These are phyloP conservation scores for Epithemia pelagica DNA, from an alignment of 108 stramenopile genomes.

Conservation along the genomic window DNA sequence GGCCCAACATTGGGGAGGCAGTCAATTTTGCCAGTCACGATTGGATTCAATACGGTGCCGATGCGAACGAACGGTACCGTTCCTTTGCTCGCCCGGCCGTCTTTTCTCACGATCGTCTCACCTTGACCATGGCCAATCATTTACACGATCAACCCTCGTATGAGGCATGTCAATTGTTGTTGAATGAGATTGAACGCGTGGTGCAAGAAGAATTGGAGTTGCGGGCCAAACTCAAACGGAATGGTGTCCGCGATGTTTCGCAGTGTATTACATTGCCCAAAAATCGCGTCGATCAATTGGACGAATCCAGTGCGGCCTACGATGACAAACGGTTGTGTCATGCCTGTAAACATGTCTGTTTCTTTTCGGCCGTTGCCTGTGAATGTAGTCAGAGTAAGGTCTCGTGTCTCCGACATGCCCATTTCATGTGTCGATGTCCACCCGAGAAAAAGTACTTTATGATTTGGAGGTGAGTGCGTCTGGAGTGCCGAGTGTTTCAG, in stretches of 20 bases:
- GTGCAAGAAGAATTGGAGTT: conserved; percentile 64
- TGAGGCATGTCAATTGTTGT: conserved; percentile 45
- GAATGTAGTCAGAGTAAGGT: conserved; percentile 84
- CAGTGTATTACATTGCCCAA: conserved; percentile 49
- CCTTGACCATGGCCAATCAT: conserved; percentile 86
- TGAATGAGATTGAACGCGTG: conserved; percentile 59
- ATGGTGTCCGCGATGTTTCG: conserved; percentile 79
- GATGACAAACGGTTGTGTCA: conserved; percentile 89
- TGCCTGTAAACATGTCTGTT: conserved; percentile 87
- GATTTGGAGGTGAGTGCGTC: conserved; percentile 42
- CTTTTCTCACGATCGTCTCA: conserved; percentile 87
- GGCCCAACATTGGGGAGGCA: conserved; percentile 96
- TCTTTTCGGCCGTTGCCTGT: conserved; percentile 92
- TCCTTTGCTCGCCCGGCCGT: conserved; percentile 82
- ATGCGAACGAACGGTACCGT: conserved; percentile 88
- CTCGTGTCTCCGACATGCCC: conserved; percentile 80
- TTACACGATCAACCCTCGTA: conserved; percentile 52
- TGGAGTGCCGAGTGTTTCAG: too few species aligned
- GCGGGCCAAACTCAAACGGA: conserved; percentile 43
- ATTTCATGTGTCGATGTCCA: conserved; percentile 83
- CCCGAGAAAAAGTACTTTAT: conserved; percentile 65
- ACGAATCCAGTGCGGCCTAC: conserved; percentile 82
- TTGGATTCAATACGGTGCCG: conserved; percentile 90
- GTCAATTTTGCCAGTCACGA: conserved; percentile 88
- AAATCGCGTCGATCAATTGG: conserved; percentile 72